These are phyloP conservation scores for Isatis lusitanica DNA, from an alignment of 441 rosid genomes.

Conservation along the genomic window DNA sequence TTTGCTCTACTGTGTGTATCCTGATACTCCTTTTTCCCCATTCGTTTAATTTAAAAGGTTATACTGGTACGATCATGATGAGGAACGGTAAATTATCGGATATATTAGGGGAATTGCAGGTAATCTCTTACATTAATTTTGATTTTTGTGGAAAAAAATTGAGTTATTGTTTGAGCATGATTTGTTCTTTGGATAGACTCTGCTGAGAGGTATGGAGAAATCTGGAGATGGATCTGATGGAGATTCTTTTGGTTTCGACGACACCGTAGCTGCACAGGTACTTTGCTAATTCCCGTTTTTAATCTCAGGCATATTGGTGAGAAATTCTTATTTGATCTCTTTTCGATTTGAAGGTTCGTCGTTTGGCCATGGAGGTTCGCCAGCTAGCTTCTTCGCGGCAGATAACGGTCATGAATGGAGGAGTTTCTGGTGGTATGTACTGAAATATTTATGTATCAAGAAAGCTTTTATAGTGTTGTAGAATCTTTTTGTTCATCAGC, in stretches of 20 bases:
- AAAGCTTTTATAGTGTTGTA: background rate
- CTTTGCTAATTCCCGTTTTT: background rate
- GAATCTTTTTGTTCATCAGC: background rate
- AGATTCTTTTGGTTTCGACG: conserved; percentile 56
- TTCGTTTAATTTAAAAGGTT: conserved; percentile 45
- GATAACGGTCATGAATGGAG: conserved; percentile 78
- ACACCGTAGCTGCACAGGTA: conserved; percentile 72
- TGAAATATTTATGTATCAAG: background rate
- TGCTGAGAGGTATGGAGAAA: conserved; percentile 58
- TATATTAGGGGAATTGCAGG: conserved; percentile 78
- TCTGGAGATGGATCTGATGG: conserved; percentile 55
- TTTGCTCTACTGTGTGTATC: conserved; percentile 7
- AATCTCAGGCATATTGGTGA: background rate
- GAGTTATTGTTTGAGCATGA: background rate
- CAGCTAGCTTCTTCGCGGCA: conserved; percentile 66
- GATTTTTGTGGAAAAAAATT: background rate
- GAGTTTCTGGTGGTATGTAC: conserved; percentile 60
- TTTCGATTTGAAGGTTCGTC: conserved; percentile 47
- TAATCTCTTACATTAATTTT: conserved; percentile 11
- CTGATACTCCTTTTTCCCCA: background rate
- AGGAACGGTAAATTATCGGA: conserved; percentile 82
- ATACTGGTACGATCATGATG: conserved; percentile 69
- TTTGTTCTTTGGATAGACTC: conserved; percentile 38
- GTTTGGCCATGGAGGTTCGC: conserved; percentile 68
- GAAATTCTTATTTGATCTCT: background rate